Evolutionary conservation across 805 yeast species (phyloP), one percentile per base, ranked within the genome.

Genomic region (Jamesozyma jinghongensis): DNA sequence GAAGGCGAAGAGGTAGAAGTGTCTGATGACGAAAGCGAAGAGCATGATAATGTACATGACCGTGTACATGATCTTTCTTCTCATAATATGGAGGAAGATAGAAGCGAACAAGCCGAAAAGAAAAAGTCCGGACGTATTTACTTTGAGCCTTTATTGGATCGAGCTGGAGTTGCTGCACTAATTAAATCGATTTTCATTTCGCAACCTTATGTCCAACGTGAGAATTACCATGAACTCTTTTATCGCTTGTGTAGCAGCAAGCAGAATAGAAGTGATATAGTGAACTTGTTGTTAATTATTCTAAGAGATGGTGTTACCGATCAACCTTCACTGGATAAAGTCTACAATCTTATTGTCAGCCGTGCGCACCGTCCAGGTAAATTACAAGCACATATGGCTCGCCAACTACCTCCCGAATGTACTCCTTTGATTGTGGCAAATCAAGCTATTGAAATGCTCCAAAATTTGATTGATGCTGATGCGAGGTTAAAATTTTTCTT

Each of bases 361-460:
- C 66, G 78, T 29, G 78, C 85, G 6, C 60, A 55, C 40, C 51
- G 56, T 2, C 38, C 47, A 18, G 37, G 43, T 5, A 53, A 54
- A 38, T 7, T 37, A 1, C 49, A 46, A 14, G 36, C 37, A 25
- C 16, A 19, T 1, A 29, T 40, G 5, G 37, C 35, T 16, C 50
- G 48, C 14, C 59, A 54, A 42, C 51, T 75, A 49, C 90, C 92
- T 2, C 53, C 66, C 5, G 81, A 77, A 14, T 72, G 82, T 16
- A 74, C 88, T 0, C 83, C 90, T 0, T 63, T 80, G 10, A 66
- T 74, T 10, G 81, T 86, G 18, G 88, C 88, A 0, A 79, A 77
- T 36, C 95, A 86, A 52, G 72, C 81, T 3, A 68, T 88, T 34
- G 94, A 85, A 45, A 79, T 83, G 1, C 63, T 87, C 14, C 85